A percentile compares a stretch with the other conserved stretches of the same genome.
Conservation (phyloP, 768 basidiomycete species). For the Pleurotus giganteus region DNA sequence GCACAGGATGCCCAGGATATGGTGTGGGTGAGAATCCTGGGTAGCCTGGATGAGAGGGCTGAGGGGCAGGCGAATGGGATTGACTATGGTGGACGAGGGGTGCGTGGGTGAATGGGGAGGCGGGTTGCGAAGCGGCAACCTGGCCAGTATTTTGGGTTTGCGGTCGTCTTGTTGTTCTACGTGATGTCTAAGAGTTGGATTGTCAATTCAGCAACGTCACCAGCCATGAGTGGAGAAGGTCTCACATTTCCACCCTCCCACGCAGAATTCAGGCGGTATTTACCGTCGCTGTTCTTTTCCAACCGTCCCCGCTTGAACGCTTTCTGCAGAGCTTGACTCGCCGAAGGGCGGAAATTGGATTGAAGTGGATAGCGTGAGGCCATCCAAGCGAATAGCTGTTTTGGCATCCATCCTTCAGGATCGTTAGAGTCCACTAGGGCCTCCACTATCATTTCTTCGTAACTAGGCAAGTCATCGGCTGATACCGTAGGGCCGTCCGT, state of each 20-base stretch:
- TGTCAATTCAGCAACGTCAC: constrained; percentile 4
- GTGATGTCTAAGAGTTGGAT: constrained; percentile 56
- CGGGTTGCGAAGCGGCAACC: constrained; percentile 15
- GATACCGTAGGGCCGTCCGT: constrained; percentile 7
- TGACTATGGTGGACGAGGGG: constrained; percentile 43
- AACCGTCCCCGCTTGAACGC: constrained; percentile 80
- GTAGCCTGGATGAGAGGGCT: constrained; percentile 12
- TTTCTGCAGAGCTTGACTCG: constrained; percentile 86
- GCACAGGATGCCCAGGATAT: constrained; percentile 23
- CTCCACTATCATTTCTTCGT: constrained; percentile 90
- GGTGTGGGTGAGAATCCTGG: constrained; percentile 12
- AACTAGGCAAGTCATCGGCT: constrained; percentile 69
- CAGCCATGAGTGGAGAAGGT: background rate
- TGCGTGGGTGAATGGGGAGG: constrained; percentile 59
- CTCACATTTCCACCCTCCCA: constrained; percentile 85
- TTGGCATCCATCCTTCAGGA: constrained; percentile 79
- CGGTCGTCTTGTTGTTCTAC: constrained; percentile 76
- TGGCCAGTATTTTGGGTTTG: constrained; percentile 45
- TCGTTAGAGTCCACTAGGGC: constrained; percentile 66
- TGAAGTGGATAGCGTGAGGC: constrained; percentile 77
- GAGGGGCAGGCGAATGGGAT: constrained; percentile 8
- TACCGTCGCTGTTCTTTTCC: constrained; percentile 69
- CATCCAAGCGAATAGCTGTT: constrained; percentile 84
- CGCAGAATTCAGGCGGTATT: constrained; percentile 69
- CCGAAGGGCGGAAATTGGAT: constrained; percentile 87